These are phyloP conservation scores for Parmales sp. DNA, from an alignment of 108 stramenopile species.

Conservation along the genomic window DNA sequence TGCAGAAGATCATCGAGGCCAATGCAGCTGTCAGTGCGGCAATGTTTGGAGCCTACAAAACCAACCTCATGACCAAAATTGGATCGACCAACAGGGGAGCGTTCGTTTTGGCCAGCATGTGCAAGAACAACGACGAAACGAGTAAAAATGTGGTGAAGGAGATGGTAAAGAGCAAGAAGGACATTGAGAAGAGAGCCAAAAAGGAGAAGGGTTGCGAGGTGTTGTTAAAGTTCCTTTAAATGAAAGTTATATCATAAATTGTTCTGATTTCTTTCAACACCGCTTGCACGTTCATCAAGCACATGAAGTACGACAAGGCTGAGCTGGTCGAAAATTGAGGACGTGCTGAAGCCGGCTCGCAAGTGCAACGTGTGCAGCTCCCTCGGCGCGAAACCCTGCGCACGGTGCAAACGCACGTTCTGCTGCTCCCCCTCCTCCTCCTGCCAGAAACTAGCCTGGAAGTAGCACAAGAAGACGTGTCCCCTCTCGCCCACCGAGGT, in stretches of 20 bases:
- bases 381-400: too few species aligned
- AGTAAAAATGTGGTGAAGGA: slow-evolving; percentile 33
- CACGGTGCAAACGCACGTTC: too few species aligned
- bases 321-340: too few species aligned
- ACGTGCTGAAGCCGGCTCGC: too few species aligned
- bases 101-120: slow-evolving; percentile 59
- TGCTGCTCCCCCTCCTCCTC: too few species aligned
- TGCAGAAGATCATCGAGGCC: slow-evolving; percentile 53
- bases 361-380: too few species aligned
- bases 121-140: slow-evolving; percentile 27
- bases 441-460: too few species aligned
- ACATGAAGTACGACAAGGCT: too few species aligned
- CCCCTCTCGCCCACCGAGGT: too few species aligned
- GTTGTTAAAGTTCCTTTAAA: background rate
- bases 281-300: too few species aligned
- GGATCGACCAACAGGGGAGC: slow-evolving; percentile 58
- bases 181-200: slow-evolving; percentile 27
- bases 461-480: too few species aligned
- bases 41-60: slow-evolving; percentile 35
- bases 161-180: slow-evolving; percentile 34
- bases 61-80: slow-evolving; percentile 33
- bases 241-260: background rate
- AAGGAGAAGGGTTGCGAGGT: slow-evolving; percentile 21
- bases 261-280: too few species aligned
- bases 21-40: slow-evolving; percentile 41